phyloP scores from a whole-genome alignment of 106 monocot genomes.

The Allium fistulosum region DNA sequence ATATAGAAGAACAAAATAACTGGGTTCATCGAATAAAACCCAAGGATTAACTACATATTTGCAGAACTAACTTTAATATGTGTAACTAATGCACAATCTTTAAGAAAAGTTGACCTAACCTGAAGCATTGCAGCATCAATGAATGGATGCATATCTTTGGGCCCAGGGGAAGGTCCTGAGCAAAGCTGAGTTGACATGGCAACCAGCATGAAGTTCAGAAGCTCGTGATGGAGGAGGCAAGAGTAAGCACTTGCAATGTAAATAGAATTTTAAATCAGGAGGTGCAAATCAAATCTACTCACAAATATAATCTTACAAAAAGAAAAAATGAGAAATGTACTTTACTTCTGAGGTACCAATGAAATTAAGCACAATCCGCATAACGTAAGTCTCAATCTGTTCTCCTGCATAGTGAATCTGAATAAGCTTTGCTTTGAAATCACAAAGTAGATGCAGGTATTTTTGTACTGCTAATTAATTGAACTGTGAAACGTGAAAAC shows the following conservation, averaged over 20 bases:
- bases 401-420: slow-evolving; percentile 30
- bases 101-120: slow-evolving; percentile 18
- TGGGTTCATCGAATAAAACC: background rate
- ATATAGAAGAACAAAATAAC: background rate
- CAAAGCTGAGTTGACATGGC: slow-evolving; percentile 93
- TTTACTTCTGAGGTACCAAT: slow-evolving; percentile 72
- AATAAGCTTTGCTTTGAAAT: too few species aligned
- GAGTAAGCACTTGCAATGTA: slow-evolving; percentile 55
- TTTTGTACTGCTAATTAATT: too few species aligned
- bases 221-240: slow-evolving; percentile 82
- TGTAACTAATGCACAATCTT: too few species aligned
- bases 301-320: slow-evolving; percentile 4
- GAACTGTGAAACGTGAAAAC: too few species aligned
- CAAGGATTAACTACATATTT: too few species aligned
- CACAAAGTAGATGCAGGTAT: too few species aligned
- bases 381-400: slow-evolving; percentile 60
- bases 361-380: slow-evolving; percentile 61
- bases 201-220: slow-evolving; percentile 82
- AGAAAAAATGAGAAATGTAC: slow-evolving; percentile 35
- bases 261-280: slow-evolving; percentile 26
- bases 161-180: slow-evolving; percentile 74
- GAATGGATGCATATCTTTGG: slow-evolving; percentile 77
- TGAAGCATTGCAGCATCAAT: slow-evolving; percentile 92
- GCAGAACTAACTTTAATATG: too few species aligned
- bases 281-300: slow-evolving; percentile 1